phyloP scores from a whole-genome alignment of 2,329 filamentous ascomycete species.

The Fusarium albidum region DNA sequence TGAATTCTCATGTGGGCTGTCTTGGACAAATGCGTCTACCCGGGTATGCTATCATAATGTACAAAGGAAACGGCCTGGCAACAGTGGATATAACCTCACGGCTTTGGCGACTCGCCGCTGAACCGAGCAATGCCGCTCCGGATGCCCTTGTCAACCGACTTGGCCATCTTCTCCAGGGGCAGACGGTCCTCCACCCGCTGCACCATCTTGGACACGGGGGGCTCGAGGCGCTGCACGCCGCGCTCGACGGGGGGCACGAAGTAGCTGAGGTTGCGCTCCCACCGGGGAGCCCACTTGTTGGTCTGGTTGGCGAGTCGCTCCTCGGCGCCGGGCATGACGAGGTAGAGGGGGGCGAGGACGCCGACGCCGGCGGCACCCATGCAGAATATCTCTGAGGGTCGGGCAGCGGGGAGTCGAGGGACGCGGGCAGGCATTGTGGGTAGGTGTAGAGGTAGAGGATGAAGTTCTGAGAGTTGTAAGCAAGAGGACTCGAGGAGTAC shows the following conservation, averaged over 20 bases:
- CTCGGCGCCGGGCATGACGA: slow-evolving; percentile 64
- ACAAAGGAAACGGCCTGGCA: slow-evolving; percentile 26
- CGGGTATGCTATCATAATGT: slow-evolving; percentile 34
- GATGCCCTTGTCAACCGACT: slow-evolving; percentile 57
- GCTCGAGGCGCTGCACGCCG: slow-evolving; percentile 58
- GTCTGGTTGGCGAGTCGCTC: slow-evolving; percentile 63
- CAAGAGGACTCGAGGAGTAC: no score
- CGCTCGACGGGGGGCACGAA: slow-evolving; percentile 58
- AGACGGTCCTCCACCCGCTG: slow-evolving; percentile 56
- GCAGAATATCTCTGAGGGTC: slow-evolving; percentile 58
- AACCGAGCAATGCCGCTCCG: slow-evolving; percentile 54
- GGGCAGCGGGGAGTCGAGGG: slow-evolving; percentile 58
- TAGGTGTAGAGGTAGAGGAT: background rate
- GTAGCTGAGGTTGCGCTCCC: slow-evolving; percentile 66
- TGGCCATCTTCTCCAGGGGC: slow-evolving; percentile 60
- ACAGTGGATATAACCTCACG: slow-evolving; percentile 9
- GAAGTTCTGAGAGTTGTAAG: slow-evolving; percentile 4
- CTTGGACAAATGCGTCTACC: slow-evolving; percentile 16
- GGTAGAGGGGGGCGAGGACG: slow-evolving; percentile 64
- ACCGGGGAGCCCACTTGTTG: slow-evolving; percentile 65
- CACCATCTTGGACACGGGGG: slow-evolving; percentile 55
- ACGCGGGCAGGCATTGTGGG: slow-evolving; percentile 53
- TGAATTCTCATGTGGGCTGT: slow-evolving; percentile 22
- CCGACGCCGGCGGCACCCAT: slow-evolving; percentile 63
- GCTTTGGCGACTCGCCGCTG: slow-evolving; percentile 40